Percentiles rank a stretch among this genome's conserved stretches.
phyloP scores from a whole-genome alignment of 768 basidiomycete genomes.

The Rhizopogon vinicolor region DNA sequence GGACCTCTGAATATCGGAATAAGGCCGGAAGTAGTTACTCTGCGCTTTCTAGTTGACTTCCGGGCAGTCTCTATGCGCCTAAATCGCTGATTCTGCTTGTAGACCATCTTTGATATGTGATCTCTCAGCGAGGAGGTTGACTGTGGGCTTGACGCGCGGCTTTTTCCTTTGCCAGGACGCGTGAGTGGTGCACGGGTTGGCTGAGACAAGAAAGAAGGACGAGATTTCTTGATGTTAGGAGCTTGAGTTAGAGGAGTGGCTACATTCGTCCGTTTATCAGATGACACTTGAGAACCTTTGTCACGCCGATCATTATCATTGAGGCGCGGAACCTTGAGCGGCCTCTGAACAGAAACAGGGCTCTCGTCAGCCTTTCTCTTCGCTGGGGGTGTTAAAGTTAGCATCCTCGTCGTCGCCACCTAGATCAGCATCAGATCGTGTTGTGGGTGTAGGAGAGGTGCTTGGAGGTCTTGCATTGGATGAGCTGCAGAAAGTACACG shows the following conservation, averaged over 20 bases:
- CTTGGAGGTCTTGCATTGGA: slow-evolving; percentile 15
- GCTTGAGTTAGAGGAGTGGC: slow-evolving; percentile 10
- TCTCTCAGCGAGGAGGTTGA: not conserved
- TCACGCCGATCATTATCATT: not conserved
- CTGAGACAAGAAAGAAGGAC: not conserved
- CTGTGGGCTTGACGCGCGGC: not conserved
- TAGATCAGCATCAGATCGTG: slow-evolving; percentile 15
- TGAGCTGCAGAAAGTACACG: not conserved
- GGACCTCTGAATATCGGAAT: slow-evolving; percentile 13
- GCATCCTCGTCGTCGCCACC: slow-evolving; percentile 15
- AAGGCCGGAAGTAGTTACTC: slow-evolving; percentile 10
- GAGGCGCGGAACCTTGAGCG: slow-evolving; percentile 18
- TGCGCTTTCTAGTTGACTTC: slow-evolving; percentile 1
- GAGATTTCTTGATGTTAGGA: not conserved
- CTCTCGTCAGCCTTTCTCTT: slow-evolving; percentile 24
- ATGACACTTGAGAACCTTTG: not conserved
- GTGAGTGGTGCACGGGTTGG: not conserved
- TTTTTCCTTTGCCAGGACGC: not conserved
- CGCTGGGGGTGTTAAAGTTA: slow-evolving; percentile 6
- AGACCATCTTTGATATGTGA: not conserved
- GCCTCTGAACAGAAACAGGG: slow-evolving; percentile 1
- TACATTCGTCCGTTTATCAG: not conserved
- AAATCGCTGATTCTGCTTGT: slow-evolving; percentile 11
- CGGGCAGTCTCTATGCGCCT: slow-evolving; percentile 1
- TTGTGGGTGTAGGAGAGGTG: slow-evolving; percentile 13